Base-by-base conservation (phyloP, 2,329 filamentous ascomycete genomes). In the Colletotrichum camelliae region DNA sequence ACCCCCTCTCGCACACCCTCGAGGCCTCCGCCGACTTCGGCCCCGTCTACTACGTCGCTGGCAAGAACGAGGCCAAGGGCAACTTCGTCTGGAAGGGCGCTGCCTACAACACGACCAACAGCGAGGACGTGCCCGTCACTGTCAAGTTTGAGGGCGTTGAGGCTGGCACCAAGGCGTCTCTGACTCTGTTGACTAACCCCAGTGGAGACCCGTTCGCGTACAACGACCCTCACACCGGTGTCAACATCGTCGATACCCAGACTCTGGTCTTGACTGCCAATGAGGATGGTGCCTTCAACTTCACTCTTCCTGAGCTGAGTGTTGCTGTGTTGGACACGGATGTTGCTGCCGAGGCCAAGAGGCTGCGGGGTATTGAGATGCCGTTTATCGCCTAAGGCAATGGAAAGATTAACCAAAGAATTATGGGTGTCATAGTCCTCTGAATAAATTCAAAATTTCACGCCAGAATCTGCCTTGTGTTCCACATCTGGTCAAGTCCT, bases 261-360 rank as follows among this genome's bases (percentile, higher is more conserved):
- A 85, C 81, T 13, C 80, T 79, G 1, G 81, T 81, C 0, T 75
- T 91, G 24, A 83, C 80, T 78, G 89, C 87, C 4, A 86, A 84
- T 18, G 79, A 80, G 4, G 83, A 86, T 31, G 91, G 91, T 3
- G 81, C 79, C 2, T 91, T 92, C 78, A 82, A 81, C 58, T 92
- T 92, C 78, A 84, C 80, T 31, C 75, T 93, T 79, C 90, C 90
- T 0, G 84, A 89, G 77, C 82, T 91, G 73, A 91, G 89, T 77
- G 87, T 92, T 65, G 90, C 89, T 16, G 87, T 92, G 4, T 79
- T 93, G 68, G 89, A 91, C 67, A 87, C 86, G 1, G 79, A 78
- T 60, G 27, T 74, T 2, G 21, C 65, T 4, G 43, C 66, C 2
- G 31, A 67, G 62, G 31, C 37, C 24, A 33, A 62, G 2, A 37